Evolutionary conservation across 257 asterid species (phyloP).

Genomic region (Salvia splendens): DNA sequence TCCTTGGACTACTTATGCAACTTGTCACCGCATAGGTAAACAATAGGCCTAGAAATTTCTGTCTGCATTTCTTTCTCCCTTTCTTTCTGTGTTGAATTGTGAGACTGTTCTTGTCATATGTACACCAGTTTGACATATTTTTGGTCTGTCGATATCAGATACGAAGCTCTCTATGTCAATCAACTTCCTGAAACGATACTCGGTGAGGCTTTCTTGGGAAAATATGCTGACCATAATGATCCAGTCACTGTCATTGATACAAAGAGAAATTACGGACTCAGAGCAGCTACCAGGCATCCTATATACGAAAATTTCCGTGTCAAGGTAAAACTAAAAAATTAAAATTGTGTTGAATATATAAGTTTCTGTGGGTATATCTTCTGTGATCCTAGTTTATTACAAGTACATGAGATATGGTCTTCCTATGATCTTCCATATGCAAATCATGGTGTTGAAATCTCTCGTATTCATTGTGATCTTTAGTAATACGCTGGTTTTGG

Average conservation of each 20-base stretch:
- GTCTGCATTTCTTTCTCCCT: conserved; percentile 6
- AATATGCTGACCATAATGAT: conserved; percentile 71
- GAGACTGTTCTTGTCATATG: not conserved
- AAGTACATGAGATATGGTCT: no score
- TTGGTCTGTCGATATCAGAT: conserved; percentile 43
- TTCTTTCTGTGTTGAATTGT: not conserved
- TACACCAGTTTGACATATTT: conserved; percentile 6
- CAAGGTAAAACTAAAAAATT: conserved; percentile 46
- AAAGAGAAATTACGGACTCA: conserved; percentile 71
- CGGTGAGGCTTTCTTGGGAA: conserved; percentile 75
- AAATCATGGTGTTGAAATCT: not conserved
- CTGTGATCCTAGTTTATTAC: no score
- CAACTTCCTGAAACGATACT: conserved; percentile 69
- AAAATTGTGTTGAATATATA: not conserved
- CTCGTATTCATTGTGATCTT: not conserved
- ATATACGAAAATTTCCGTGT: conserved; percentile 92
- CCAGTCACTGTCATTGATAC: conserved; percentile 79
- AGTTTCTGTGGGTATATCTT: no score
- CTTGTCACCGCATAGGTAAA: conserved; percentile 89
- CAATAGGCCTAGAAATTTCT: not conserved
- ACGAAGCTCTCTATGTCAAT: conserved; percentile 85
- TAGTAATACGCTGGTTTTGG: not conserved
- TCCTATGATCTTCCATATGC: no score
- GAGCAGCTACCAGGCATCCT: conserved; percentile 93
- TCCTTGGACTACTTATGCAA: conserved; percentile 90